These are phyloP conservation scores for Evernia prunastri DNA, from an alignment of 495 filamentous ascomycete species.

Conservation along the genomic window DNA sequence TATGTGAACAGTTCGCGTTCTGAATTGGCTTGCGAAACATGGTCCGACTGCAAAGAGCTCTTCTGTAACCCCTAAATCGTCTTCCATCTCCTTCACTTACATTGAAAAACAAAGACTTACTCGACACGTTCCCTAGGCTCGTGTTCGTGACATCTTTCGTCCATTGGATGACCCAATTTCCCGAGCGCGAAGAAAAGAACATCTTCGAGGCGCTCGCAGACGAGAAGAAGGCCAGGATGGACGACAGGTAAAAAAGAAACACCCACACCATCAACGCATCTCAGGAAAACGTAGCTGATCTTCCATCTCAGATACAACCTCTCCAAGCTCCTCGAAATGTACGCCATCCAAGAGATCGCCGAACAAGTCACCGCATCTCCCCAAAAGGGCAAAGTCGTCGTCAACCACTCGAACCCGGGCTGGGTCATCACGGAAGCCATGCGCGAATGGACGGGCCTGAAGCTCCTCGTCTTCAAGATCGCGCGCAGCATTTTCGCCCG, in stretches of 20 bases:
- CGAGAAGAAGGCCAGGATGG: slow-evolving; percentile 27
- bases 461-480: slow-evolving; percentile 6
- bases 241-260: slow-evolving; percentile 26
- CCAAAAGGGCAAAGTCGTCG: slow-evolving; percentile 29
- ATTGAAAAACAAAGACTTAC: slow-evolving; percentile 11
- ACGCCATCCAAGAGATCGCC: slow-evolving; percentile 31
- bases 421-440: slow-evolving; percentile 30
- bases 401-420: slow-evolving; percentile 32
- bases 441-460: slow-evolving; percentile 21
- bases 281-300: background rate
- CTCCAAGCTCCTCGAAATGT: slow-evolving; percentile 34
- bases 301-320: slow-evolving; percentile 29
- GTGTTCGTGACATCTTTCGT: slow-evolving; percentile 29
- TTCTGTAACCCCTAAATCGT: background rate
- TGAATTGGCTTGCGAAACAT: background rate
- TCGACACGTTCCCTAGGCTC: slow-evolving; percentile 7
- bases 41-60: background rate
- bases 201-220: slow-evolving; percentile 30
- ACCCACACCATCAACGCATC: background rate
- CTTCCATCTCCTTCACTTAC: background rate
- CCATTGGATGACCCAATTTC: slow-evolving; percentile 32
- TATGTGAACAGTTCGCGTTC: background rate
- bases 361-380: slow-evolving; percentile 24
- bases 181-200: slow-evolving; percentile 28
- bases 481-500: slow-evolving; percentile 15